A percentile compares a stretch with the other conserved stretches of the same genome.
These are phyloP conservation scores for Pichia heedii DNA, from an alignment of 805 yeast species.

Conservation along the genomic window DNA sequence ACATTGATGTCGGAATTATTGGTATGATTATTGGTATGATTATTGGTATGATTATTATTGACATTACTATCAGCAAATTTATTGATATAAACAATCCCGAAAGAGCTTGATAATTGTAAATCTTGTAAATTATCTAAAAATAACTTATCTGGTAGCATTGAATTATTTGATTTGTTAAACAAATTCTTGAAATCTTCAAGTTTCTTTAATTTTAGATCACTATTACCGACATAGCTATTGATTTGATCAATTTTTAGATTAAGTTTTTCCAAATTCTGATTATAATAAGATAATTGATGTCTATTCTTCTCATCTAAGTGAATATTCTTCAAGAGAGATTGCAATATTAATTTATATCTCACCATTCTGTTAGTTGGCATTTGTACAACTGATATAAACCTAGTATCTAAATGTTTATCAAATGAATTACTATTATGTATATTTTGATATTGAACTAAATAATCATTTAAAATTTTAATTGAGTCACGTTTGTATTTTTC, in stretches of 20 bases:
- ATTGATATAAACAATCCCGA: constrained; percentile 32
- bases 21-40: background rate
- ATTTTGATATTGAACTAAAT: constrained; percentile 19
- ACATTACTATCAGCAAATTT: constrained; percentile 2
- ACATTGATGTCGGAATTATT: background rate
- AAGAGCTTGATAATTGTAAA: constrained; percentile 35
- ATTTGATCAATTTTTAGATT: constrained; percentile 16
- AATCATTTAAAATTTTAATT: constrained; percentile 17
- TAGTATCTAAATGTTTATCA: constrained; percentile 39
- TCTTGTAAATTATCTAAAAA: constrained; percentile 41
- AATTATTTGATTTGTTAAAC: constrained; percentile 7
- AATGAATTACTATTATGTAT: constrained; percentile 17
- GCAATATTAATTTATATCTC: constrained; percentile 44
- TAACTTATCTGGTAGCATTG: constrained; percentile 14
- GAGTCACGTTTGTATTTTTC: constrained; percentile 20
- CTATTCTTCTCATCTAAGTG: constrained; percentile 13
- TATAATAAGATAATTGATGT: constrained; percentile 22
- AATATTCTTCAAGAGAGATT: constrained; percentile 28
- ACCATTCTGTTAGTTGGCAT: constrained; percentile 43
- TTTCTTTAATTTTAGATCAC: constrained; percentile 14
- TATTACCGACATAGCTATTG: constrained; percentile 16
- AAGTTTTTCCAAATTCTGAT: constrained; percentile 13
- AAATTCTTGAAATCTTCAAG: constrained; percentile 13
- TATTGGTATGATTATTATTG: no score
- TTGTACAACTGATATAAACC: constrained; percentile 45